phyloP scores from a whole-genome alignment of 1,139 yeast species.

The Suhomyces wounanorum region DNA sequence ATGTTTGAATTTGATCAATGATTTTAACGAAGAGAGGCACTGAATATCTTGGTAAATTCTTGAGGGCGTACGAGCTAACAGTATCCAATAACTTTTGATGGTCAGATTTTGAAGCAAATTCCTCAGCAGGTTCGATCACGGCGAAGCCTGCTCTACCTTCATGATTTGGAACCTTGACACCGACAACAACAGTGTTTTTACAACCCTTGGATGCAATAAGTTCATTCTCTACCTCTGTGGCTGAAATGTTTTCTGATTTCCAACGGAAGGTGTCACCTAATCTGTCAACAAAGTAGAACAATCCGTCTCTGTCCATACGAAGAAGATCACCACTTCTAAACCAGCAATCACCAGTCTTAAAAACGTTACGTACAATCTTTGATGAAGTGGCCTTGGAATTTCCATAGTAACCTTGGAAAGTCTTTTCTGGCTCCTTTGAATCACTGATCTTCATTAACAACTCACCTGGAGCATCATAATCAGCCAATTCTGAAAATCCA shows the following conservation, averaged over 20 bases:
- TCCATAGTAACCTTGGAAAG: constrained; percentile 89
- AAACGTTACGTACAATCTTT: constrained; percentile 72
- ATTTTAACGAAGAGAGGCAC: constrained; percentile 82
- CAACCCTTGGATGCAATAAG: constrained; percentile 56
- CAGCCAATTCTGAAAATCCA: constrained; percentile 53
- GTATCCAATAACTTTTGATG: constrained; percentile 35
- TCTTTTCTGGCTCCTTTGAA: constrained; percentile 62
- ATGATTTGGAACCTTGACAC: constrained; percentile 81
- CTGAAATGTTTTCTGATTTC: constrained; percentile 95
- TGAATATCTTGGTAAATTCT: constrained; percentile 80
- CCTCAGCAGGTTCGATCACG: constrained; percentile 58
- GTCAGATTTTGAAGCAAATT: constrained; percentile 24
- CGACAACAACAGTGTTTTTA: constrained; percentile 81
- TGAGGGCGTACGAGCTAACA: constrained; percentile 37
- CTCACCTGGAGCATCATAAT: constrained; percentile 77
- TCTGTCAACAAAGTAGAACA: constrained; percentile 85
- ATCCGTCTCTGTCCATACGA: constrained; percentile 65
- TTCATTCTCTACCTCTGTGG: constrained; percentile 88
- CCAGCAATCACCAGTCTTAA: constrained; percentile 88
- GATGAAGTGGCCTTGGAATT: constrained; percentile 77
- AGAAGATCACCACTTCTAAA: constrained; percentile 87
- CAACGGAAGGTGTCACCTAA: constrained; percentile 96
- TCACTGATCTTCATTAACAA: constrained; percentile 72
- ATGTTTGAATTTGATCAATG: constrained; percentile 58
- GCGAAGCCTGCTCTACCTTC: constrained; percentile 97